A percentile compares a stretch with the other conserved stretches of the same genome.
phyloP scores from a whole-genome alignment of 768 basidiomycete species.

The Amanita thiersii region DNA sequence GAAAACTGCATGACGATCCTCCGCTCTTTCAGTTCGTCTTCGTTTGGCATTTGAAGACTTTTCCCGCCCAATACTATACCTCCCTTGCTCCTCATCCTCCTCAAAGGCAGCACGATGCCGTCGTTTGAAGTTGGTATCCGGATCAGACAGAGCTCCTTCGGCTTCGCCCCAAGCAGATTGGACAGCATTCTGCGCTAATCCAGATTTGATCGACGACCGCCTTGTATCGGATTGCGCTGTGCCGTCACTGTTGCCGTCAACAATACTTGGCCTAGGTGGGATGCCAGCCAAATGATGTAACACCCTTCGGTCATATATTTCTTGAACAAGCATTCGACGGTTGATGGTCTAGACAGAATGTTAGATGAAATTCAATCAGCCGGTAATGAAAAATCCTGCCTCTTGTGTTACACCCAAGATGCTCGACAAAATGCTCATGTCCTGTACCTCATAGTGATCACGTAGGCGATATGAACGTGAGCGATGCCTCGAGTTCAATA shows the following conservation, averaged over 20 bases:
- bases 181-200: slow-evolving; percentile 16
- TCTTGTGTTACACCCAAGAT: slow-evolving; percentile 82
- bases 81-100: slow-evolving; percentile 46
- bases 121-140: slow-evolving; percentile 13
- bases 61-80: slow-evolving; percentile 44
- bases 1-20: slow-evolving; percentile 37
- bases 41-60: slow-evolving; percentile 34
- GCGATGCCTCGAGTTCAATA: slow-evolving; percentile 47
- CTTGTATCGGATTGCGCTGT: neutral
- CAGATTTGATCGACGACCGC: slow-evolving; percentile 8
- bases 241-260: slow-evolving; percentile 3
- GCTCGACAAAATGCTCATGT: slow-evolving; percentile 71
- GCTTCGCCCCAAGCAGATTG: slow-evolving; percentile 31
- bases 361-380: slow-evolving; percentile 2
- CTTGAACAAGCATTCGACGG: slow-evolving; percentile 60
- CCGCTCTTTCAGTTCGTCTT: slow-evolving; percentile 29
- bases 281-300: slow-evolving; percentile 56
- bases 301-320: slow-evolving; percentile 51
- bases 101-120: slow-evolving; percentile 7
- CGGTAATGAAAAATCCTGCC: slow-evolving; percentile 28
- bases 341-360: slow-evolving; percentile 51
- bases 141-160: slow-evolving; percentile 23
- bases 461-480: slow-evolving; percentile 40
- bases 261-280: slow-evolving; percentile 16
- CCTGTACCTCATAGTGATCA: slow-evolving; percentile 38